phyloP scores from a whole-genome alignment of 345 rosid species.

The Syzygium aqueum region DNA sequence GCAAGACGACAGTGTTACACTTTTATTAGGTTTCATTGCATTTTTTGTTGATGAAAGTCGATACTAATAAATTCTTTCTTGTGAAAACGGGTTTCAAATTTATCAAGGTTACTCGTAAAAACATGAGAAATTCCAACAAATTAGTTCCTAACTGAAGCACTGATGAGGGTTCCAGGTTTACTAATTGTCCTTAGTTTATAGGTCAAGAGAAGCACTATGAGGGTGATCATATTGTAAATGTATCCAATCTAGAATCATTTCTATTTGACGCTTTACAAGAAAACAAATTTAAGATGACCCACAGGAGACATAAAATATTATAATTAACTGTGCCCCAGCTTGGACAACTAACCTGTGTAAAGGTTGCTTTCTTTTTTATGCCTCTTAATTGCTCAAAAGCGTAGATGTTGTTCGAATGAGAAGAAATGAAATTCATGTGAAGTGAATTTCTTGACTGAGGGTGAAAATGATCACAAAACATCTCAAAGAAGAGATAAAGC shows the following conservation, averaged over 20 bases:
- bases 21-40: neutral
- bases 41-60: neutral
- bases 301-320: neutral
- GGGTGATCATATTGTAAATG: neutral
- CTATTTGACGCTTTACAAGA: neutral
- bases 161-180: neutral
- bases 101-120: neutral
- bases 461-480: conserved; percentile 69
- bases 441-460: conserved; percentile 51
- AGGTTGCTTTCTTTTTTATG: conserved; percentile 58
- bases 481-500: conserved; percentile 77
- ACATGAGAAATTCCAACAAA: neutral
- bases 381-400: conserved; percentile 67
- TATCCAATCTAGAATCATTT: neutral
- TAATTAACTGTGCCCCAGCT: neutral
- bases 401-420: conserved; percentile 73
- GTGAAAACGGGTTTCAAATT: neutral
- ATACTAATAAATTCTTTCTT: neutral
- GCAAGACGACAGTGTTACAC: conserved; percentile 8
- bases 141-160: neutral
- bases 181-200: neutral
- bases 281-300: neutral
- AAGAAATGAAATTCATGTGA: conserved; percentile 72
- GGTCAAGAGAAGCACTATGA: neutral
- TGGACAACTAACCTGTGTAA: conserved; percentile 38